These are phyloP conservation scores for Zygotorulaspora mrakii DNA, from an alignment of 1,139 yeast genomes.

Conservation along the genomic window DNA sequence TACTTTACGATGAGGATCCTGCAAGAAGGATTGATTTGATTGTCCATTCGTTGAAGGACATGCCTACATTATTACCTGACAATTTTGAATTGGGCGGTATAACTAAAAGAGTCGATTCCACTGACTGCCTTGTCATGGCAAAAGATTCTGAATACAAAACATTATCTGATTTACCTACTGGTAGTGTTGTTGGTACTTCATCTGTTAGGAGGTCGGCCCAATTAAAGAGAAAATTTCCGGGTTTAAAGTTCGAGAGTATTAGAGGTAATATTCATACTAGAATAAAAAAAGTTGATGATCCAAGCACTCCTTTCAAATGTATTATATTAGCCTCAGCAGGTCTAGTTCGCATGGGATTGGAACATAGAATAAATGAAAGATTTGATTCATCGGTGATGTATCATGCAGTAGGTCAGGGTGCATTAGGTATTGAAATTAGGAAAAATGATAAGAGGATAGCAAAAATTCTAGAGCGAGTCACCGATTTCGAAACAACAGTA, in stretches of 20 bases:
- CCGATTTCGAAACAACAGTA: conserved; percentile 62
- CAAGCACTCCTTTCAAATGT: conserved; percentile 65
- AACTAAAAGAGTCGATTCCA: conserved; percentile 80
- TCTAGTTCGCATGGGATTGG: conserved; percentile 65
- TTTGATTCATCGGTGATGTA: conserved; percentile 83
- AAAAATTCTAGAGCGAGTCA: conserved; percentile 58
- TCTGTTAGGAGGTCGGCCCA: conserved; percentile 90
- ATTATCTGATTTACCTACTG: conserved; percentile 73
- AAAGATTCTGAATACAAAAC: conserved; percentile 56
- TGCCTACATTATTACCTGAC: conserved; percentile 89
- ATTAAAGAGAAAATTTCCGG: conserved; percentile 54
- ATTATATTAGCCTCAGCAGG: conserved; percentile 93
- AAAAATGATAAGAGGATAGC: conserved; percentile 58
- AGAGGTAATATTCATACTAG: conserved; percentile 89
- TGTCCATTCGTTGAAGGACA: conserved; percentile 91
- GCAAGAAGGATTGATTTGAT: conserved; percentile 60
- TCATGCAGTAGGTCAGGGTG: conserved; percentile 98
- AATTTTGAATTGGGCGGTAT: conserved; percentile 89
- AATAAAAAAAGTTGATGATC: conserved; percentile 60
- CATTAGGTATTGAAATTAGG: conserved; percentile 86
- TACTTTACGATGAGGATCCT: conserved; percentile 61
- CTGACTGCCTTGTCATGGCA: conserved; percentile 90
- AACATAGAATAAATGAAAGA: conserved; percentile 62
- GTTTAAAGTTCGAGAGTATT: conserved; percentile 65
- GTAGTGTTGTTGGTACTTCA: conserved; percentile 89